Base-by-base conservation (phyloP, 1,284 basidiomycete species). In the Apiotrichum mycotoxinovorans region DNA sequence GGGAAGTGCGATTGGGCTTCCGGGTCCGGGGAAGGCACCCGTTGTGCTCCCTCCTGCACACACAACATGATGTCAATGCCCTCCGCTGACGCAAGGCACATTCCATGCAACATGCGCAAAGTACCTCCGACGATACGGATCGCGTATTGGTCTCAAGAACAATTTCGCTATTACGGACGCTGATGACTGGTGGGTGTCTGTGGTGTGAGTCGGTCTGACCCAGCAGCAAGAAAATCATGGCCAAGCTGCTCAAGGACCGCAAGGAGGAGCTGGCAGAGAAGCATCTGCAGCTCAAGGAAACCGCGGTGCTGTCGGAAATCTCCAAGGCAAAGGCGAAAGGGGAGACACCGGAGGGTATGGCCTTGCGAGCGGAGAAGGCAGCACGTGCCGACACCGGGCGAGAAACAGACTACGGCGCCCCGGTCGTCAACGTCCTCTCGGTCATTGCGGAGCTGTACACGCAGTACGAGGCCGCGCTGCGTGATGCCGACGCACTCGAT, bases 131-230 rank as follows among this genome's bases (percentile, higher is more conserved):
- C 83, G 82, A 66, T 83, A 91, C 66, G 84, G 84, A 2, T 77
- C 75, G 22, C 69, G 80, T 1, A 84, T 91, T 50, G 83, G 82
- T 0, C 72, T 94, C 2, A 79, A 83, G 46, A 82, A 80, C 54
- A 91, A 90, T 72, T 95, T 94, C 67, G 85, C 87, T 12, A 87
- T 94, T 43, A 87, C 87, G 60, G 89, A 93, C 70, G 80, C 85
- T 0, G 87, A 90, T 42, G 91, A 92, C 75, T 87, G 86, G 89
- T 89, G 52, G 51, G 82, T 67, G 11, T 53, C 18, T 12, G 38
- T 42, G 25, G 37, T n/a, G 26, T 18, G 30, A 3, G 23, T 9
- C 11, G 20, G n/a, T 20, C 47, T 23, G 46, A 30, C 56, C 51
- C 37, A 27, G 2, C 64, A 88, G 87, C 75, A 87, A 88, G 76